Base-by-base conservation (phyloP, 2,329 filamentous ascomycete genomes). In the Colletotrichum graminicola region DNA sequence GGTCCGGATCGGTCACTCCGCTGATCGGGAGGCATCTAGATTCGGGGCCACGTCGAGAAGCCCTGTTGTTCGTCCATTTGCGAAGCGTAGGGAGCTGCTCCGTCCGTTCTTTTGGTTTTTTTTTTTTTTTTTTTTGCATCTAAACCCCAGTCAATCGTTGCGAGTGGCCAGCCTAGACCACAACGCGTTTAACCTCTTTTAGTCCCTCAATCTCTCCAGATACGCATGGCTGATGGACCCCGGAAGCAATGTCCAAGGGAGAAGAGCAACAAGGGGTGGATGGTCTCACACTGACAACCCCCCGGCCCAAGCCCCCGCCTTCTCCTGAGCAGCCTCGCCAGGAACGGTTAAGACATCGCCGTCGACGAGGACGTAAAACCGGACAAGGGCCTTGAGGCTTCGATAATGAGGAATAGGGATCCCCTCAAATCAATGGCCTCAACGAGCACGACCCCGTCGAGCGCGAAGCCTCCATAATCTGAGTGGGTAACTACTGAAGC, bases 401-500 rank as follows among this genome's bases (percentile, higher is more conserved):
- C 43, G 4, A 54, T 45, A 8, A 59, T 49, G 11, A 75, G 77
- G 23, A 47, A 61, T 41, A 54, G 41, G 29, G 18, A 51, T 18
- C 78, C 54, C 74, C 79, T 71, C 65, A 41, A 41, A 14, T 79
- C 1, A 73, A 75, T 54, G 78, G 78, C 41, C 67, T 79, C 7
- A 70, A 72, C 56, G 73, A 70, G 45, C 76, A 78, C 62, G 39
- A 72, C 39, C 52, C 68, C 12, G 63, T 72, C 32, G 68, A 72
- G 65, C 65, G 64, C 57, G 68, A 72, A 47, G 68, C 65, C 0
- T 67, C 52, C 12, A 39, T 72, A 1, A 77, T 73, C 71, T 74
- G 79, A 55, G 73, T 74, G 39, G 79, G 80, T 66, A 36, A 74
- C 49, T 67, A 71, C 66, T 76, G 75, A 23, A 78, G 78, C 26